These are phyloP conservation scores for Backusella liffmaniae DNA, from an alignment of 192 early-diverging fungal species.

Conservation along the genomic window DNA sequence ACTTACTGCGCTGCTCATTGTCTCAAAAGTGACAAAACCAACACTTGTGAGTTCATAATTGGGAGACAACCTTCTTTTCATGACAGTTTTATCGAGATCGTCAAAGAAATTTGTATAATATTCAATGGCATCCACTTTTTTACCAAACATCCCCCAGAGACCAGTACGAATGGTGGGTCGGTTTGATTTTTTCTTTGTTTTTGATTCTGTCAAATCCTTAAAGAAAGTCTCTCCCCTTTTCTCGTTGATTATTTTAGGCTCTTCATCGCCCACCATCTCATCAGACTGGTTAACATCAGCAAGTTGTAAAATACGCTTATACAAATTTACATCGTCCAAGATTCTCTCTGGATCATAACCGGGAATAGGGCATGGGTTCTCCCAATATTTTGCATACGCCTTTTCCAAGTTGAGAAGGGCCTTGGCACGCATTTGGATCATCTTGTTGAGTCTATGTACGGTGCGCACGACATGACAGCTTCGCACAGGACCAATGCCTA, in stretches of 20 bases:
- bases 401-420: slow-evolving; percentile 53
- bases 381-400: slow-evolving; percentile 53
- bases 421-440: slow-evolving; percentile 46
- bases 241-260: not conserved
- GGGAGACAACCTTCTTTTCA: slow-evolving; percentile 24
- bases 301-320: not conserved
- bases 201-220: not conserved
- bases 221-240: not conserved
- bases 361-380: slow-evolving; percentile 63
- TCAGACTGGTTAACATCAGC: not conserved
- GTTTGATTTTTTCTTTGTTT: slow-evolving; percentile 9
- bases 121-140: slow-evolving; percentile 66
- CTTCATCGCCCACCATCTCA: not conserved
- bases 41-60: slow-evolving; percentile 46
- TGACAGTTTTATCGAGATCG: slow-evolving; percentile 49
- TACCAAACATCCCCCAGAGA: slow-evolving; percentile 47
- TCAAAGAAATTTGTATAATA: slow-evolving; percentile 55
- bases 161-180: slow-evolving; percentile 45
- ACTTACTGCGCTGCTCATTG: slow-evolving; percentile 59
- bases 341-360: slow-evolving; percentile 58
- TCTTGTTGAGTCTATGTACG: slow-evolving; percentile 40
- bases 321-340: slow-evolving; percentile 34
- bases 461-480: slow-evolving; percentile 51
- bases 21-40: slow-evolving; percentile 75
- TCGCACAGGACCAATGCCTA: slow-evolving; percentile 56